phyloP scores from a whole-genome alignment of 148 eudicot genomes.

The Amaranthus hypochondriacus region DNA sequence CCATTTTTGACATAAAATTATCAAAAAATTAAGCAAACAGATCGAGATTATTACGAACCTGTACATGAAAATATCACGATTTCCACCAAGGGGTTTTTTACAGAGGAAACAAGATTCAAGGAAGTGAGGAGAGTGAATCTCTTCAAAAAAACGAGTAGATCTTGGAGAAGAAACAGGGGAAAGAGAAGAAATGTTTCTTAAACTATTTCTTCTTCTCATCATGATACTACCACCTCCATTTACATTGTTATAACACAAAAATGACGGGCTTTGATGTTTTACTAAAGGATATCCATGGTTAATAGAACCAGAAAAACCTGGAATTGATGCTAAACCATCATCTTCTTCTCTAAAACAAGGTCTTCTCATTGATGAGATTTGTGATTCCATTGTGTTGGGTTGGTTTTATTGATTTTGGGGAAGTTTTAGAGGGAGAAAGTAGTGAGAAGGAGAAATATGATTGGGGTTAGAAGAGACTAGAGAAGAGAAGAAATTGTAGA shows the following conservation, averaged over 20 bases:
- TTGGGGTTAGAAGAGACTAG: not conserved
- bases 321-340: slow-evolving; percentile 47
- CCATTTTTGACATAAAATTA: not conserved
- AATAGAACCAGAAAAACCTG: slow-evolving; percentile 26
- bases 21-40: no score
- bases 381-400: slow-evolving; percentile 28
- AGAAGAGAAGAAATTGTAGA: slow-evolving; percentile 12
- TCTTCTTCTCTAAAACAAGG: slow-evolving; percentile 43
- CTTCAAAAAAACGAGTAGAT: slow-evolving; percentile 31
- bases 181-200: slow-evolving; percentile 23
- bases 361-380: slow-evolving; percentile 23
- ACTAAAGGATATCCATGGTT: slow-evolving; percentile 13
- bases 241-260: slow-evolving; percentile 13
- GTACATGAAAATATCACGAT: slow-evolving; percentile 82
- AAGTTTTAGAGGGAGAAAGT: not conserved
- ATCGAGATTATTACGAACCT: slow-evolving; percentile 30
- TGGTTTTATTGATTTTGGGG: not conserved
- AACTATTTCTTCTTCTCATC: slow-evolving; percentile 33
- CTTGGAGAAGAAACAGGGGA: slow-evolving; percentile 23
- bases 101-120: slow-evolving; percentile 62
- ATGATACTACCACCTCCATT: slow-evolving; percentile 7
- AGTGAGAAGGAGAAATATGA: not conserved
- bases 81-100: slow-evolving; percentile 48
- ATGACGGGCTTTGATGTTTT: slow-evolving; percentile 14
- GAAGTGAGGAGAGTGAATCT: slow-evolving; percentile 47